phyloP scores from a whole-genome alignment of 1,139 yeast species.

The Pneumocystis canis region DNA sequence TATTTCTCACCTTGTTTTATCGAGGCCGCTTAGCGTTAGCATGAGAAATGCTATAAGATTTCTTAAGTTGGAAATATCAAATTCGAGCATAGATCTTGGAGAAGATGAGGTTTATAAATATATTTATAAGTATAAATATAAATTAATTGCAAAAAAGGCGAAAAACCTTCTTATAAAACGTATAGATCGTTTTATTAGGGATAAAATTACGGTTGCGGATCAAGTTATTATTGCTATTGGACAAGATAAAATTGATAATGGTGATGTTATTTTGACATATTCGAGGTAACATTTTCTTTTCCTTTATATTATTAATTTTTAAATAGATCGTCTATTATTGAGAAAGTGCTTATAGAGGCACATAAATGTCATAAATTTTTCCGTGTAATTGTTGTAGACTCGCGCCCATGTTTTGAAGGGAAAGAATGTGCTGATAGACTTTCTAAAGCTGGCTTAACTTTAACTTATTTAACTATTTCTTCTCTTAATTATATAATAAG shows the following conservation, averaged over 20 bases:
- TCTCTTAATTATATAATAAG: conserved; percentile 64
- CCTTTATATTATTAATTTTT: not conserved
- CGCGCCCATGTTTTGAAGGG: conserved; percentile 94
- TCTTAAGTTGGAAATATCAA: conserved; percentile 86
- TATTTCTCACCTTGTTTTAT: conserved; percentile 79
- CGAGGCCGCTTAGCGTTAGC: conserved; percentile 80
- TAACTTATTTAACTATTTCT: conserved; percentile 62
- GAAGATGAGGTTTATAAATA: conserved; percentile 44
- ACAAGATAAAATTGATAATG: conserved; percentile 57
- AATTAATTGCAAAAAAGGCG: conserved; percentile 22
- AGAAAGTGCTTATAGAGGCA: conserved; percentile 60
- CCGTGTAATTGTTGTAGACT: conserved; percentile 75
- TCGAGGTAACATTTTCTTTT: conserved; percentile 35
- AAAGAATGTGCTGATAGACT: conserved; percentile 54
- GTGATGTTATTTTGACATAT: conserved; percentile 70
- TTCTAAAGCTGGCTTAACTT: conserved; percentile 43
- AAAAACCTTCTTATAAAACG: conserved; percentile 48
- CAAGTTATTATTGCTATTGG: conserved; percentile 73
- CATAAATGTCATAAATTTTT: conserved; percentile 50
- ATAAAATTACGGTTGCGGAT: conserved; percentile 72
- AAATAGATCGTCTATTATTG: conserved; percentile 53
- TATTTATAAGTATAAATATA: not conserved
- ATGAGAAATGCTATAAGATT: conserved; percentile 98
- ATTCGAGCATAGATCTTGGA: conserved; percentile 47
- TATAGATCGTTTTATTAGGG: conserved; percentile 71